Base-by-base conservation (phyloP, 176 grass and related monocot genomes). In the Musa schizocarpa region DNA sequence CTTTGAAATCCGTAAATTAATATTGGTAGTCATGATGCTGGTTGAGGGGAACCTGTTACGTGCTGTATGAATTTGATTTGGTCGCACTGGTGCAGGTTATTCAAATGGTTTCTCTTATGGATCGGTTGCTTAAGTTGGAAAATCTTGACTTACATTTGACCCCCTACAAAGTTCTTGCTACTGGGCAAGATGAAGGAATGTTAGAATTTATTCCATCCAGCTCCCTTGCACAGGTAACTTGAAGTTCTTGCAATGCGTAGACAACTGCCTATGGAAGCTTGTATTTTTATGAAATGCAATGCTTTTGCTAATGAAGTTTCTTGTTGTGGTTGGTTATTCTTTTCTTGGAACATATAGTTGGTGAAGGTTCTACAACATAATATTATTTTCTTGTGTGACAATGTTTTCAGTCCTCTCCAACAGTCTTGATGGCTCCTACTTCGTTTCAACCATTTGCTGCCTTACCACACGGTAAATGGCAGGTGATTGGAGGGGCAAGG, bases 41-140 rank as follows among this genome's bases (percentile, higher is more conserved):
- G 13, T 63, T n/a, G 7, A 50, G 26, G 24, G 27, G 11, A 69
- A n/a, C 13, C 9, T 70, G n/a, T 13, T 68, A 11, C 17, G 8
- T 78, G 52, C 10, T 57, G 11, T 73, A 21, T n/a, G 10, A 56
- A 51, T 26, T 63, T 65, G 13, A 24, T 65, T 63, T 7, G 6
- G 16, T 29, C 34, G 4, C 34, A 43, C 34, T 75, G 24, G 17
- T 77, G 34, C 78, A 94, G 95, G 90, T 99, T 61, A 94, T 91
- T 82, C 95, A 99, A 79, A 99, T 93, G 81, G 88, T 94, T 66
- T 91, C 95, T 75, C 92, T 99, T 68, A 99, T 99, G 95, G 95
- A 99, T 68, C 90, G 95, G 3, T 85, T 99, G 85, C 88, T 99
- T 73, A 99, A 99, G 87, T 79, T 99, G 83, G 95, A 99, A 86